These are phyloP conservation scores for Brasenia schreberi DNA, from an alignment of 164 flowering plant species.

Conservation along the genomic window DNA sequence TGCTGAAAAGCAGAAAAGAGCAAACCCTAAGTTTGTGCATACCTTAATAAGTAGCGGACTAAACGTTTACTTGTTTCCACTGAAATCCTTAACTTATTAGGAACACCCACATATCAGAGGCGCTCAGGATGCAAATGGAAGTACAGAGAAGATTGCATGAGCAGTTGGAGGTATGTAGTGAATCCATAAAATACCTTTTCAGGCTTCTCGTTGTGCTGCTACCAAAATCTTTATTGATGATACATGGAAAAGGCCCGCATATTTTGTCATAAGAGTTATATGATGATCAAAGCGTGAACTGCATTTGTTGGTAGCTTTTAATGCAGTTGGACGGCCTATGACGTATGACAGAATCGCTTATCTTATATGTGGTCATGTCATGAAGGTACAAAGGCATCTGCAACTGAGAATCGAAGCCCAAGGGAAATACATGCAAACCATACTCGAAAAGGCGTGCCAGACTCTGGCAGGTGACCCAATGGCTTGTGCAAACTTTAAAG, in stretches of 20 bases:
- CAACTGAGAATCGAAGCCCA: conserved; percentile 95
- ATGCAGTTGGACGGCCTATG: too few relatives aligned
- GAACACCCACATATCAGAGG: conserved; percentile 47
- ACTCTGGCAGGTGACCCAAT: conserved; percentile 63
- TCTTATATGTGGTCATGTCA: too few relatives aligned
- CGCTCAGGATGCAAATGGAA: conserved; percentile 92
- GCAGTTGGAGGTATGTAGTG: conserved; percentile 66
- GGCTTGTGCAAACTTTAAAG: conserved; percentile 30
- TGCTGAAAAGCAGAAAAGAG: not conserved
- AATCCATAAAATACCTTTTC: not conserved
- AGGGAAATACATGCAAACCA: conserved; percentile 95
- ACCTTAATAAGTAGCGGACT: not conserved
- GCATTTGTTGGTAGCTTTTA: too few relatives aligned
- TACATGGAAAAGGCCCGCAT: not conserved
- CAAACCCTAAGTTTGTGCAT: not conserved
- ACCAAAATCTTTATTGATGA: not conserved
- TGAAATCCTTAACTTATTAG: conserved; percentile 10
- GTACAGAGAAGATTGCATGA: conserved; percentile 94
- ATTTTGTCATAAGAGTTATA: not conserved
- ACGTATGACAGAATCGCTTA: too few relatives aligned
- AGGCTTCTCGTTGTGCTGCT: not conserved
- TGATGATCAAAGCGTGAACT: too few relatives aligned
- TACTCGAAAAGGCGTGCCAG: conserved; percentile 90
- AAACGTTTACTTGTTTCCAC: not conserved
- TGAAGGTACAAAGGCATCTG: conserved; percentile 86